Evolutionary conservation across 441 rosid genomes (phyloP), one percentile per base, ranked within the genome.

Genomic region (Brassica balearica): DNA sequence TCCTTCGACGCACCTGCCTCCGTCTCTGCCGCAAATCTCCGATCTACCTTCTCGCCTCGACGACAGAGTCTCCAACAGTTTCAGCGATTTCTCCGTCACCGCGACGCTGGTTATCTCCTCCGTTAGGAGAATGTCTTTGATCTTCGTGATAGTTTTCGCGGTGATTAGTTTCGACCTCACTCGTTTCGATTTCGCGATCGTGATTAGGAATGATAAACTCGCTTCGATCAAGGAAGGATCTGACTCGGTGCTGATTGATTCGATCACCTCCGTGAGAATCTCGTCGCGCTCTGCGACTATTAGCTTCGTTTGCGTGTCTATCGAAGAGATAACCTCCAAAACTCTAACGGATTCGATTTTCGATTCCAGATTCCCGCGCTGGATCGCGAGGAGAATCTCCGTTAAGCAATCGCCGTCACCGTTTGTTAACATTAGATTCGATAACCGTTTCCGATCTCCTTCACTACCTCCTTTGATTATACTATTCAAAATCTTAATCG

Each of bases 31-130:
- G 36, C 87, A 80, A 8, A 92, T 81, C 82, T 86, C 92, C 20
- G 25, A 68, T 73, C 92, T 78, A 1, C 93, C 98, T 82, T 93
- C 97, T 58, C 78, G 82, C 77, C 85, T 83, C 0, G 91, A 82
- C 12, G 90, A 82, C 46, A 88, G 10, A 8, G 69, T 82, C 77
- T 89, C 97, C 17, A 95, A 65, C 72, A 92, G 86, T 74, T 85
- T 88, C 87, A 95, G 64, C 4, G 89, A 85, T 80, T 91, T 95
- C 82, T 92, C 99, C 22, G 85, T 82, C 32, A 71, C 74, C n/a
- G 87, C 65, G 11, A 83, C 81, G 59, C 55, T 80, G 4, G 79
- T 74, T 5, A 48, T 8, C 60, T 80, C 85, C 6, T 80, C 86
- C 7, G 84, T 78, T 0, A 91, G 60, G 6, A 81, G 78, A 11